A percentile compares a stretch with the other conserved stretches of the same genome.
These are phyloP conservation scores for Cyclotella cryptica DNA, from an alignment of 108 stramenopile genomes.

Conservation along the genomic window DNA sequence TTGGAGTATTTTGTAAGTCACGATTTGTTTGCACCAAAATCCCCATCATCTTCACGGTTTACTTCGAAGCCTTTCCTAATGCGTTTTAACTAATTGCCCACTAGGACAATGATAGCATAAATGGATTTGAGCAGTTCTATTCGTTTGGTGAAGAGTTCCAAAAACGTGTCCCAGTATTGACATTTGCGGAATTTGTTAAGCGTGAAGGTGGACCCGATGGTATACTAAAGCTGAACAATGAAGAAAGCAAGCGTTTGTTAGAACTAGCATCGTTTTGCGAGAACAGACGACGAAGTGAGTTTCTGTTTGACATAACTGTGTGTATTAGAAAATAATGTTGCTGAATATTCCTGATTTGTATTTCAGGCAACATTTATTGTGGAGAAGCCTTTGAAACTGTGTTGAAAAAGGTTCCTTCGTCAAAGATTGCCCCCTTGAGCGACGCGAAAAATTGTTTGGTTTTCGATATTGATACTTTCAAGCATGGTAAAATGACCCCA, in stretches of 20 bases:
- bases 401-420: neutral
- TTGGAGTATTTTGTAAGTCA: conserved; percentile 28
- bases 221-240: conserved; percentile 21
- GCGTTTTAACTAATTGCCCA: neutral
- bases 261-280: conserved; percentile 60
- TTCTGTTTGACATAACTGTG: neutral
- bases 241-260: conserved; percentile 29
- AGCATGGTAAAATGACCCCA: conserved; percentile 11
- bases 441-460: conserved; percentile 58
- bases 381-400: conserved; percentile 43
- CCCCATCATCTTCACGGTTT: neutral
- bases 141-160: conserved; percentile 65
- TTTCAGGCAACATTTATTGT: conserved; percentile 45
- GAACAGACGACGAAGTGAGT: conserved; percentile 54
- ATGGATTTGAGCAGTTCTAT: conserved; percentile 89
- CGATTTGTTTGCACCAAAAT: neutral
- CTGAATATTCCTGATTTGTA: neutral
- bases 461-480: conserved; percentile 70
- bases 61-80: neutral
- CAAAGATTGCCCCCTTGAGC: conserved; percentile 34
- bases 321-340: neutral
- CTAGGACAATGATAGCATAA: conserved; percentile 55
- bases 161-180: conserved; percentile 57
- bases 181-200: conserved; percentile 52
- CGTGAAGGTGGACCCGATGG: conserved; percentile 60